Conservation (phyloP, 306 rosid species). For the Corylus avellana region DNA sequence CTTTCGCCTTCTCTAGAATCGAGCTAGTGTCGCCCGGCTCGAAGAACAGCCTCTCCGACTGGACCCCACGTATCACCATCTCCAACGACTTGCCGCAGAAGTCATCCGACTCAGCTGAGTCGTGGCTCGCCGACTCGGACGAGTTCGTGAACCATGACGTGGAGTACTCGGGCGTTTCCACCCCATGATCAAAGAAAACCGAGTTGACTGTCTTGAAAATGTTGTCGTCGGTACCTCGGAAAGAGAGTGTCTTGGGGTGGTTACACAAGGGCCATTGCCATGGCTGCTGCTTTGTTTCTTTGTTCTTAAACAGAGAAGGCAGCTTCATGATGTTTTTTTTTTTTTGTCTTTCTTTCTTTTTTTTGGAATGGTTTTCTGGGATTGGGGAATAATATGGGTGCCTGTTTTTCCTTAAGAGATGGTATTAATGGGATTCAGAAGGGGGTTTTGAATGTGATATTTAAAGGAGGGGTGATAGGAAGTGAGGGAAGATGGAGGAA, state of each 20-base stretch:
- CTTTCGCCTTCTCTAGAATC: constrained; percentile 48
- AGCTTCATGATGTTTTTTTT: constrained; percentile 44
- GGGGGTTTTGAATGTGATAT: constrained; percentile 24
- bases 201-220: constrained; percentile 69
- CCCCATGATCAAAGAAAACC: constrained; percentile 47
- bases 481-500: constrained; percentile 34
- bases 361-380: constrained; percentile 16
- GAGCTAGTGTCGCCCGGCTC: constrained; percentile 66
- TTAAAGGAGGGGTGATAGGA: constrained; percentile 29
- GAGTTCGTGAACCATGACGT: constrained; percentile 71
- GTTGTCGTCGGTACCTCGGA: constrained; percentile 47
- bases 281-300: constrained; percentile 29
- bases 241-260: constrained; percentile 62
- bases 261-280: constrained; percentile 61
- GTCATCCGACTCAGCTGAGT: constrained; percentile 61
- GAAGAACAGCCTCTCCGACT: constrained; percentile 75
- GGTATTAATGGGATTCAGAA: constrained; percentile 46
- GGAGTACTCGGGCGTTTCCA: constrained; percentile 51
- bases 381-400: constrained; percentile 10
- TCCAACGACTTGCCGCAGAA: constrained; percentile 51
- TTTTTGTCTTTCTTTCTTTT: background rate
- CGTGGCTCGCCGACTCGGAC: constrained; percentile 53
- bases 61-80: constrained; percentile 53
- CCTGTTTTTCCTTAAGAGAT: constrained; percentile 11
- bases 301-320: constrained; percentile 49